These are phyloP conservation scores for Trichosporon sp. DNA, from an alignment of 1,284 basidiomycete genomes.

Conservation along the genomic window DNA sequence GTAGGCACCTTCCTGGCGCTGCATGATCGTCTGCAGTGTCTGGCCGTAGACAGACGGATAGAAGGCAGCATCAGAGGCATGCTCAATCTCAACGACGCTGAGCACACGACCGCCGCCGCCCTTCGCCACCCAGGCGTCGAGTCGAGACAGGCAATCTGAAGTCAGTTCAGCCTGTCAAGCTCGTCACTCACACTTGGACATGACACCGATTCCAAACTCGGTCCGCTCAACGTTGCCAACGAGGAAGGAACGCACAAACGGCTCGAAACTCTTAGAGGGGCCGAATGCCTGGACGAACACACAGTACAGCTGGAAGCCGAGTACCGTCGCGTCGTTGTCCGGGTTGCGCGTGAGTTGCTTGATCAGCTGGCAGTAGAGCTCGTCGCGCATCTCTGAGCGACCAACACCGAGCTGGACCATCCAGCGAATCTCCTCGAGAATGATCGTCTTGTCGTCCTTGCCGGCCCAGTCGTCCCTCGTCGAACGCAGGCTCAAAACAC, in stretches of 20 bases:
- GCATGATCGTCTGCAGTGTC: conserved; percentile 76
- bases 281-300: conserved; percentile 84
- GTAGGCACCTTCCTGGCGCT: conserved; percentile 79
- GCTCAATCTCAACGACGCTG: conserved; percentile 78
- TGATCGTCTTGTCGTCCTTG: conserved; percentile 47
- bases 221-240: conserved; percentile 63
- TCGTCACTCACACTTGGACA: conserved; percentile 68
- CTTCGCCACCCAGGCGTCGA: conserved; percentile 71
- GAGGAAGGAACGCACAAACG: conserved; percentile 76
- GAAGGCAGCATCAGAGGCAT: conserved; percentile 86
- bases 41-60: conserved; percentile 91
- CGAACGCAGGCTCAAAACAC: conserved; percentile 25
- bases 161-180: conserved; percentile 8
- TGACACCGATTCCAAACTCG: conserved; percentile 76
- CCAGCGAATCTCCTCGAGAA: conserved; percentile 84
- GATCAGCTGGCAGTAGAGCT: conserved; percentile 87
- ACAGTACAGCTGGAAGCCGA: conserved; percentile 88
- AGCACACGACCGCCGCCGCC: conserved; percentile 81
- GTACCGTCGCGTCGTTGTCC: conserved; percentile 76
- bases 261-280: conserved; percentile 85
- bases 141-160: conserved; percentile 68
- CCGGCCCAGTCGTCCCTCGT: conserved; percentile 22
- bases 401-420: conserved; percentile 73
- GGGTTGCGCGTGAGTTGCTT: conserved; percentile 85
- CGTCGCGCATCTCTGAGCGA: conserved; percentile 80